These are phyloP conservation scores for Candida qinlingensis DNA, from an alignment of 805 yeast species.

Conservation along the genomic window DNA sequence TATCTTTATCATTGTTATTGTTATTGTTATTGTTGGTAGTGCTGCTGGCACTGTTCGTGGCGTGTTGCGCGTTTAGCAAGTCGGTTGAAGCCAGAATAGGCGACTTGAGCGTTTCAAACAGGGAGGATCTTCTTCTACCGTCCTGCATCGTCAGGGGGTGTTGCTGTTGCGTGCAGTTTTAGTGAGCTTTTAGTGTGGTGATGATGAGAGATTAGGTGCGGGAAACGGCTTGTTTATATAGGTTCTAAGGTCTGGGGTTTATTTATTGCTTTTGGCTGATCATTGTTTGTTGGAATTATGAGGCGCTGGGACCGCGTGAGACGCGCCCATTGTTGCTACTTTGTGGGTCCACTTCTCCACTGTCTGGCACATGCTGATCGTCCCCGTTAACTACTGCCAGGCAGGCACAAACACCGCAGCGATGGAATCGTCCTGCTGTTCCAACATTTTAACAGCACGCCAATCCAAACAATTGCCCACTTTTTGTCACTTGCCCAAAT, in stretches of 20 bases:
- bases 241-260: slow-evolving; percentile 1
- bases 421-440: no score
- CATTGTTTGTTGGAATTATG: background rate
- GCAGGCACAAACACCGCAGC: no score
- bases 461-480: no score
- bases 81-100: slow-evolving; percentile 8
- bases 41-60: background rate
- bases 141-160: background rate
- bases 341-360: no score
- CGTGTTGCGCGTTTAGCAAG: background rate
- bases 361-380: no score
- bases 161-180: background rate
- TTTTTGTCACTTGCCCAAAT: background rate
- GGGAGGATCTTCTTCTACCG: slow-evolving; percentile 12
- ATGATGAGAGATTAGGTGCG: background rate
- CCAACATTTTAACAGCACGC: background rate
- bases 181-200: no score
- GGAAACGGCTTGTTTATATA: slow-evolving; percentile 2
- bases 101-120: slow-evolving; percentile 11
- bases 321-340: no score
- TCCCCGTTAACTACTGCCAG: no score
- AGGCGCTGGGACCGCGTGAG: no score
- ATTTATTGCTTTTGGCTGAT: background rate
- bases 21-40: slow-evolving; percentile 1
- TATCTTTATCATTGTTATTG: slow-evolving; percentile 1